phyloP scores from a whole-genome alignment of 2,329 filamentous ascomycete species.

The Penicillium sp. region DNA sequence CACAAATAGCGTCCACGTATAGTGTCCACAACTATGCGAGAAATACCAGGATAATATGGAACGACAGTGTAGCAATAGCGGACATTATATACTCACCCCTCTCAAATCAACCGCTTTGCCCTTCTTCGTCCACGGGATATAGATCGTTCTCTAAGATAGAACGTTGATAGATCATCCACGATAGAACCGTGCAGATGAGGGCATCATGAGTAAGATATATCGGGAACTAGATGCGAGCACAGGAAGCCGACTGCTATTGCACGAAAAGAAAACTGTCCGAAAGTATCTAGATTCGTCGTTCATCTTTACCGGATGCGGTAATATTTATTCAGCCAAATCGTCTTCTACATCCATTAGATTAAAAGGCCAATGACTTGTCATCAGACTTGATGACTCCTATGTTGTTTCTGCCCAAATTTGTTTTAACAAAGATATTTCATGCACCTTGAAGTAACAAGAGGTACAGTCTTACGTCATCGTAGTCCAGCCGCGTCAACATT shows the following conservation, averaged over 20 bases:
- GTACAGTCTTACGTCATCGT: no score
- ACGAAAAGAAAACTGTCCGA: slow-evolving; percentile 22
- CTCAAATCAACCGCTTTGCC: neutral
- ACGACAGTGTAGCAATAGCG: neutral
- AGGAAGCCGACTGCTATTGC: slow-evolving; percentile 18
- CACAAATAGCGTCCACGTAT: neutral
- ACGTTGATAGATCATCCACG: slow-evolving; percentile 24
- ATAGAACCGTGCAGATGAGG: slow-evolving; percentile 27
- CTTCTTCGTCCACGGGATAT: neutral
- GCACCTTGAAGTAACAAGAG: no score
- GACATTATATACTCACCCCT: neutral
- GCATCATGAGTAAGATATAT: slow-evolving; percentile 31
- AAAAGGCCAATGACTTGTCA: no score
- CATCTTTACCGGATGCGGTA: no score
- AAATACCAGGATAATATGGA: neutral
- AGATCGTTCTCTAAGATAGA: slow-evolving; percentile 3
- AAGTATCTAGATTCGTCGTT: no score
- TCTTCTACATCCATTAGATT: no score
- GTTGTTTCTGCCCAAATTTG: no score
- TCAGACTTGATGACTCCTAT: no score
- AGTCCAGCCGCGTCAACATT: no score
- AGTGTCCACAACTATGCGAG: neutral
- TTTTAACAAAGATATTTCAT: no score
- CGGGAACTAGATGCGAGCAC: slow-evolving; percentile 23
- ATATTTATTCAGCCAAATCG: no score